phyloP scores from a whole-genome alignment of 306 rosid genomes.

The Trifolium subterraneum region DNA sequence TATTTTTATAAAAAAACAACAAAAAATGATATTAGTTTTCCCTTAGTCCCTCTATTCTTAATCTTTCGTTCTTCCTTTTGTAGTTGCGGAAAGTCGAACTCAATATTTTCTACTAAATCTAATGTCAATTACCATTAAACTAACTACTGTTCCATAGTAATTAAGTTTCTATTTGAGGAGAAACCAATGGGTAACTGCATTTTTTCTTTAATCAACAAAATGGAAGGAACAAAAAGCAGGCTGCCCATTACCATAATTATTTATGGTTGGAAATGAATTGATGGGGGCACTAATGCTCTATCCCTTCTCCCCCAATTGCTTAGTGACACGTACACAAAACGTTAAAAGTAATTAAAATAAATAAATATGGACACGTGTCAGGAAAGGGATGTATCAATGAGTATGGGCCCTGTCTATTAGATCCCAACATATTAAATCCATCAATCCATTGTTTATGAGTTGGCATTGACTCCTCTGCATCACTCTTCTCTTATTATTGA shows the following conservation, averaged over 20 bases:
- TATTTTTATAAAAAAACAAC: no score
- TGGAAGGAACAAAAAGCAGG: conserved; percentile 25
- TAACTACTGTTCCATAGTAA: no score
- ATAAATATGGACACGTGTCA: conserved; percentile 32
- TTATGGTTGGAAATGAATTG: conserved; percentile 7
- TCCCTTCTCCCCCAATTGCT: neutral
- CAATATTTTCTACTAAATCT: no score
- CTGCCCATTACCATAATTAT: neutral
- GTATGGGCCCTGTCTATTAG: conserved; percentile 69
- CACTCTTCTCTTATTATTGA: no score
- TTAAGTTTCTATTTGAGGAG: conserved; percentile 18
- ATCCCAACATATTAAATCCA: conserved; percentile 58
- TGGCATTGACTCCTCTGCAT: conserved; percentile 34
- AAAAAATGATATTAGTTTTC: no score
- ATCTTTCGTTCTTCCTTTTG: no score
- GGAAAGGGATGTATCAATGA: neutral
- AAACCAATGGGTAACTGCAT: neutral
- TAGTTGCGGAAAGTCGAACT: no score
- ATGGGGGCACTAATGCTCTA: neutral
- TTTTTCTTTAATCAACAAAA: conserved; percentile 2
- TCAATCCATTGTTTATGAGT: neutral
- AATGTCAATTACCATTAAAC: no score
- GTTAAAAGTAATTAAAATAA: neutral
- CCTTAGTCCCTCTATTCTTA: no score
- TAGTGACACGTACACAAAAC: conserved; percentile 16